A percentile compares a stretch with the other conserved stretches of the same genome.
phyloP scores from a whole-genome alignment of 192 early-diverging fungal genomes.

The Oehlia diaphana region DNA sequence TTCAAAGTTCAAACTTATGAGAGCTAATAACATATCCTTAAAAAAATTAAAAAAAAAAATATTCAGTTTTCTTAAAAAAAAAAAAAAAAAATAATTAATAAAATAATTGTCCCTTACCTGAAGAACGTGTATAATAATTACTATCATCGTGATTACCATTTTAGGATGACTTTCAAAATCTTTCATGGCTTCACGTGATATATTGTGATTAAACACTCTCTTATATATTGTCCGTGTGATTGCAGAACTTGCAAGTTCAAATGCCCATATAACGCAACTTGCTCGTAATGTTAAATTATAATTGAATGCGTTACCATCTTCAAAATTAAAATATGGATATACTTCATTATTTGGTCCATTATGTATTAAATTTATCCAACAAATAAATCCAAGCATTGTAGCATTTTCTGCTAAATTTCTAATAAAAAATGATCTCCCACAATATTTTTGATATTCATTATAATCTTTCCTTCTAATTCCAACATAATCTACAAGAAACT shows the following conservation, averaged over 20 bases:
- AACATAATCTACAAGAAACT: slow-evolving; percentile 48
- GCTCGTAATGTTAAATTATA: slow-evolving; percentile 61
- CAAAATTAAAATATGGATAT: slow-evolving; percentile 73
- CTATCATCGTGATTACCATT: slow-evolving; percentile 62
- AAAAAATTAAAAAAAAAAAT: not conserved
- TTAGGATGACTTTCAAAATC: slow-evolving; percentile 71
- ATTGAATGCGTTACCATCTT: slow-evolving; percentile 52
- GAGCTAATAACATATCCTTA: slow-evolving; percentile 19
- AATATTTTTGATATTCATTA: slow-evolving; percentile 65
- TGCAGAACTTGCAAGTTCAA: slow-evolving; percentile 63
- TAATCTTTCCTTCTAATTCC: slow-evolving; percentile 59
- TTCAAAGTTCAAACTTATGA: slow-evolving; percentile 21
- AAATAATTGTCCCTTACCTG: slow-evolving; percentile 38
- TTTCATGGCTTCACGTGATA: slow-evolving; percentile 62
- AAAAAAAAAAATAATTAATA: not conserved
- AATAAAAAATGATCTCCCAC: slow-evolving; percentile 69
- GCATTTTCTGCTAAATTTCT: slow-evolving; percentile 77
- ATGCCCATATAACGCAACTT: slow-evolving; percentile 62
- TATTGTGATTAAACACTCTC: slow-evolving; percentile 52
- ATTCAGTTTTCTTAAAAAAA: not conserved
- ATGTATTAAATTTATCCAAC: slow-evolving; percentile 69
- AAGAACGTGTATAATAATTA: slow-evolving; percentile 72
- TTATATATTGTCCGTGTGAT: slow-evolving; percentile 66
- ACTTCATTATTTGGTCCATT: slow-evolving; percentile 66
- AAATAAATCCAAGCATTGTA: slow-evolving; percentile 74